Evolutionary conservation across 805 yeast species (phyloP), one percentile per base, ranked within the genome.

Genomic region (Kodamaea sagamina): DNA sequence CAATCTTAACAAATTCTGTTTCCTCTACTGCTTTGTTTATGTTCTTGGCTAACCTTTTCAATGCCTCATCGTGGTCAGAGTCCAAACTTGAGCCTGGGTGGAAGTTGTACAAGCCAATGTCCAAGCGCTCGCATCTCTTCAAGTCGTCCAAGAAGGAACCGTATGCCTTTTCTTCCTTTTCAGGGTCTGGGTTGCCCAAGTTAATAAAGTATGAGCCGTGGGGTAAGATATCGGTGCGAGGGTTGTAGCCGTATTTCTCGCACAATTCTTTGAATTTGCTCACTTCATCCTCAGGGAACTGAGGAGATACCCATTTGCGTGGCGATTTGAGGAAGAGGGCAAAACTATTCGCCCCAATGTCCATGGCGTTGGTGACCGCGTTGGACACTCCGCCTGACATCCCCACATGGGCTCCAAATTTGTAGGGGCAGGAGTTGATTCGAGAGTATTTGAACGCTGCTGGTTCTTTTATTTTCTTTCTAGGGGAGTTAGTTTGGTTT

Each of bases 191-290:
- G 52, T 89, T 89, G 17, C 95, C 97, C 48, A 93, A 66, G 59
- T 93, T 93, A 59, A 93, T 90, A 54, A 93, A 82, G 61, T 90
- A 93, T 17, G 95, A 89, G 1, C 97, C 98, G 63, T 93, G 99
- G 0, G 99, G 98, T 38, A 93, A 72, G 39, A 89, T 75, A 56
- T 90, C 96, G 2, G 83, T 84, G 43, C 76, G 59, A 3, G 96
- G 84, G 59, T 89, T 77, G 62, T 81, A 90, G 1, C 82, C 79
- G 57, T 74, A 73, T 43, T 78, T 65, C 42, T 73, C 66, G 59
- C 97, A 89, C 15, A 80, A 68, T 5, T 68, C 67, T 48, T 75
- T 75, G 66, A 93, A 93, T 48, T 79, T 77, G 3, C 59, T 62
- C 8, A 84, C 82, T 58, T 88, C 96, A 17, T 79, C 83, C 12